Evolutionary conservation across 225 moss, liverwort and hornwort species (phyloP), one percentile per base, ranked within the genome.

Genomic region (Anthoceros angustus): DNA sequence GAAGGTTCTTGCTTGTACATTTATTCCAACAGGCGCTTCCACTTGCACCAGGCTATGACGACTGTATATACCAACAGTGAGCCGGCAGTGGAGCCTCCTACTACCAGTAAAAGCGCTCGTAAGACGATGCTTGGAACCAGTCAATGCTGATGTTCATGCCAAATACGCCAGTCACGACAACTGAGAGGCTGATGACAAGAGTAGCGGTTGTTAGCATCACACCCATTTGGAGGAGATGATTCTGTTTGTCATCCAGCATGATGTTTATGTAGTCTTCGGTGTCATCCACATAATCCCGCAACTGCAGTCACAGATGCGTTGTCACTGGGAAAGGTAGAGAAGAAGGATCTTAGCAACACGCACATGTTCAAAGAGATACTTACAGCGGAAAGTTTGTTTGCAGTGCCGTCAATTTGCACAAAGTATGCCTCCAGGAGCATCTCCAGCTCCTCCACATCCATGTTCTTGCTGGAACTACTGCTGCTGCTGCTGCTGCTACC

Each of bases 231-330:
- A 98, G 69, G 20, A 98, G 80, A 65, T 92, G 88, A 64, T 98
- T 98, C 50, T 98, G 98, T 76, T 92, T 98, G 83, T 98, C 98
- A 68, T 98, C 98, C 43, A 92, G 79, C 98, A 98, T 98, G 23
- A 98, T 98, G 23, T 98, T 98, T 70, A 98, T 98, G 74, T 92
- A 98, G 73, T 98, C 98, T 72, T 92, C 98, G 24, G 98, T 98
- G 46, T 98, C 98, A 72, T 98, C 98, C 68, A 98, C 98, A 48
- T 92, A 98, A 70, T 92, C 98, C 63, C 87, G 80, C 0, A 98
- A 77, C 92, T 95, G 95, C 82, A 77, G 25, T 8, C 42, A 62
- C 14, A 39, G 20, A 76, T 40, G 55, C 41, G 62, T 32, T 39
- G 39, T 32, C n/a, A 9, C 65, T 9, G 39, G 40, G 6, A 65